These are phyloP conservation scores for Pseudogymnoascus verrucosus DNA, from an alignment of 2,329 filamentous ascomycete species.

Conservation along the genomic window DNA sequence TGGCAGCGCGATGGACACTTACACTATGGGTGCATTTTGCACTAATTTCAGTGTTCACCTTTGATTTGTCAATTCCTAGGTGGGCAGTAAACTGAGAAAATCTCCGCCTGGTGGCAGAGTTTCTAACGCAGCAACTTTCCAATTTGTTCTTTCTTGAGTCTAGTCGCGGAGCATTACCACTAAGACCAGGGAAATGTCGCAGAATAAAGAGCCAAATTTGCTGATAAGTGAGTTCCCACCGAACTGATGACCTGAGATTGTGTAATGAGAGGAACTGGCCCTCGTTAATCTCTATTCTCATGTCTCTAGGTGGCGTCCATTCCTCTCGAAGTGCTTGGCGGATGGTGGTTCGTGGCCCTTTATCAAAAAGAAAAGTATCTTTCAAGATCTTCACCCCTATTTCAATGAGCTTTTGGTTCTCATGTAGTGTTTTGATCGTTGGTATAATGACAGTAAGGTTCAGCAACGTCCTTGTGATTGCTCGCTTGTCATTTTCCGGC, in stretches of 20 bases:
- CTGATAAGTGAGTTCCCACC: conserved; percentile 9
- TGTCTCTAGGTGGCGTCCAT: background rate
- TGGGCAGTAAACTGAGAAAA: background rate
- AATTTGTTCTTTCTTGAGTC: background rate
- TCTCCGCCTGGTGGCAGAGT: background rate
- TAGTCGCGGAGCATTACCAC: background rate
- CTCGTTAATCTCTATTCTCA: background rate
- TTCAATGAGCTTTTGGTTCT: background rate
- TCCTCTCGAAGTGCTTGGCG: background rate
- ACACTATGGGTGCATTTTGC: background rate
- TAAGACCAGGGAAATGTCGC: conserved; percentile 10
- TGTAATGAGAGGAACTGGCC: background rate
- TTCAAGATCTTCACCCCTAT: background rate
- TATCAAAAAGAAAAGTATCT: background rate
- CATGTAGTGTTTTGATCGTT: background rate
- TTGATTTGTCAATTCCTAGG: background rate
- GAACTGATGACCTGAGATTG: background rate
- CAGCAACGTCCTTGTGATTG: background rate
- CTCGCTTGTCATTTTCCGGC: background rate
- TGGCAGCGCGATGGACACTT: background rate
- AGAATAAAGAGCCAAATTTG: conserved; percentile 11
- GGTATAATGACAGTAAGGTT: background rate
- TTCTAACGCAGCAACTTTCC: background rate
- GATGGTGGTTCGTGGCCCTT: background rate
- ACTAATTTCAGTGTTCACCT: background rate